phyloP scores from a whole-genome alignment of 768 basidiomycete species.

The Suillus alpinus region DNA sequence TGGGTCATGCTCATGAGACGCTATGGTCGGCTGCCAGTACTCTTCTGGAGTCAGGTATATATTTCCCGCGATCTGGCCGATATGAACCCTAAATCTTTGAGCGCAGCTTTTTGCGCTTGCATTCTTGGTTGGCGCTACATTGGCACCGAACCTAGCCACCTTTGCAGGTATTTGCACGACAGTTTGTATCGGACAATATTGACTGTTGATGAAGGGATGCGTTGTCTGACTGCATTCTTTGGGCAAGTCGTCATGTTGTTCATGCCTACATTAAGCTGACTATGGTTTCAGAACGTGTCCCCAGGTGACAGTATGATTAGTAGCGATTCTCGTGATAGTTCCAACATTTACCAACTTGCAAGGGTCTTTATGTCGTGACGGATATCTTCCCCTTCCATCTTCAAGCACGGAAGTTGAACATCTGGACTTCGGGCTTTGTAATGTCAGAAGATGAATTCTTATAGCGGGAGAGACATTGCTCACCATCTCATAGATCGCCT shows the following conservation, averaged over 20 bases:
- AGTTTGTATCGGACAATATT: not conserved
- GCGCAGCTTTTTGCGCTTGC: slow-evolving; percentile 39
- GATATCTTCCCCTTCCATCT: slow-evolving; percentile 55
- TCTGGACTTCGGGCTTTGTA: slow-evolving; percentile 55
- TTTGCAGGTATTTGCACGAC: slow-evolving; percentile 40
- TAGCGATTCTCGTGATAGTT: not conserved
- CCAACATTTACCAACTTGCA: not conserved
- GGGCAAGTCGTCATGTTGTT: slow-evolving; percentile 19
- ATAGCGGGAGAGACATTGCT: slow-evolving; percentile 30
- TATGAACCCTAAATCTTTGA: not conserved
- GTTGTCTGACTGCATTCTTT: slow-evolving; percentile 30
- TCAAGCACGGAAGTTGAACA: slow-evolving; percentile 48
- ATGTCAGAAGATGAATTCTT: slow-evolving; percentile 42
- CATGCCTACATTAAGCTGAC: not conserved
- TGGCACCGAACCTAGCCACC: slow-evolving; percentile 44
- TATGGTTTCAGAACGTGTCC: slow-evolving; percentile 41
- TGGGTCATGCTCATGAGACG: slow-evolving; percentile 31
- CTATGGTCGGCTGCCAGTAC: slow-evolving; percentile 27
- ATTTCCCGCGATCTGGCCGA: not conserved
- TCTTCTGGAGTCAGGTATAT: slow-evolving; percentile 28
- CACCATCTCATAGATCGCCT: slow-evolving; percentile 32
- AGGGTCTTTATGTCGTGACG: slow-evolving; percentile 46
- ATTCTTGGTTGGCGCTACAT: slow-evolving; percentile 51
- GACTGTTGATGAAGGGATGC: slow-evolving; percentile 21
- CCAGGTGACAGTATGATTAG: slow-evolving; percentile 41